Conservation (phyloP, 805 yeast genomes). For the Ogataea pignaliae region DNA sequence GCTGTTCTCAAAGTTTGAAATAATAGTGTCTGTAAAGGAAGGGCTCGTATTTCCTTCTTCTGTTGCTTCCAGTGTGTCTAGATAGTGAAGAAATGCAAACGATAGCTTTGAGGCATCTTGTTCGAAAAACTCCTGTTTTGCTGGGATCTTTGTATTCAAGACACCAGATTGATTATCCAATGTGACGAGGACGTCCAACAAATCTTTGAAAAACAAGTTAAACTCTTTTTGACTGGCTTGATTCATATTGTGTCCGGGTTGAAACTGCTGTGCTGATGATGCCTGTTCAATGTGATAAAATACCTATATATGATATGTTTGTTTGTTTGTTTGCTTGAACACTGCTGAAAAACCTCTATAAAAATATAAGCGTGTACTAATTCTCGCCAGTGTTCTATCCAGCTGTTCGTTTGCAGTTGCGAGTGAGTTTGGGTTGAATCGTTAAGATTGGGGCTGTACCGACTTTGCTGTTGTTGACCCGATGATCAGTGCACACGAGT, state of each 20-base stretch:
- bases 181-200: conserved; percentile 16
- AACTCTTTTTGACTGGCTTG: conserved; percentile 5
- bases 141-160: conserved; percentile 34
- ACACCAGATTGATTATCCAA: conserved; percentile 20
- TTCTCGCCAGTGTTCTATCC: too few relatives aligned
- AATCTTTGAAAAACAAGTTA: conserved; percentile 16
- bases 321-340: neutral
- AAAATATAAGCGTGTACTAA: too few relatives aligned
- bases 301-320: neutral
- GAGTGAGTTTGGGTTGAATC: too few relatives aligned
- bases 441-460: too few relatives aligned
- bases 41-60: conserved; percentile 4
- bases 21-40: conserved; percentile 35
- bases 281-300: neutral
- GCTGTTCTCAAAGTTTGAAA: conserved; percentile 33
- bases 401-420: too few relatives aligned
- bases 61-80: conserved; percentile 28
- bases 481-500: too few relatives aligned
- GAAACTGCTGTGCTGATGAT: neutral
- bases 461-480: too few relatives aligned
- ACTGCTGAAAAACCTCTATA: neutral
- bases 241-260: neutral
- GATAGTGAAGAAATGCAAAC: conserved; percentile 35
- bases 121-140: conserved; percentile 38
- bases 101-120: conserved; percentile 38